Evolutionary conservation across 495 filamentous ascomycete genomes (phyloP), one percentile per base, ranked within the genome.

Genomic region (Penicillium bialowiezense): DNA sequence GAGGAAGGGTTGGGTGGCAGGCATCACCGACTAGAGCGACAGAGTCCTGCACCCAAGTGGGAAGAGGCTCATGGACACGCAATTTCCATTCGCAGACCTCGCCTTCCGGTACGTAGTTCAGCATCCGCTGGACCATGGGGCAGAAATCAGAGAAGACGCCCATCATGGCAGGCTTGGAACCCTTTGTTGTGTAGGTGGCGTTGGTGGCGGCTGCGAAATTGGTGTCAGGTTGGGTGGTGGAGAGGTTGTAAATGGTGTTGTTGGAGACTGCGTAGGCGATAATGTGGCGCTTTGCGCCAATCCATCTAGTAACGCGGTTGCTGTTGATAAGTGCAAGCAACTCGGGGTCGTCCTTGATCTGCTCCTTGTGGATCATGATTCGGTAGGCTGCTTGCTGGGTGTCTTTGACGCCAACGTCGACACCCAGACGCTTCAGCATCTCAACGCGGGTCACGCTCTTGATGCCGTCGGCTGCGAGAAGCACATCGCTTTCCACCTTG

Each of bases 41-140:
- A 37, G 61, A 71, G 3, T 82, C 81, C 47, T 81, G 72, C 3
- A 87, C 73, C 88, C 88, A 91, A 18, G 78, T 89, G 0, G 81
- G 78, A 18, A 92, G 71, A 0, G 82, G 80, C 38, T 78, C 77
- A 68, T 91, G 85, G 2, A 82, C 78, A 34, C 87, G 80, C 32
- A 91, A 72, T 63, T 87, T 85, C 88, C 87, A 92, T 67, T 90
- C 85, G 64, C 85, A 87, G 20, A 92, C 86, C 54, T 89, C 85
- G 31, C 83, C 86, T 32, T 91, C 89, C 2, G 86, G 87, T 7
- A 91, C 87, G n/a, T 88, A 75, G 61, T 86, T 71, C 24, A 92
- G 73, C 79, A 92, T 83, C 45, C 82, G 79, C 54, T 81, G 77
- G 9, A 92, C 78, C 59, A 81, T 79, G 26, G 85, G 85, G 58